Evolutionary conservation across 805 yeast genomes (phyloP).

Genomic region (Ogataea glucozyma): DNA sequence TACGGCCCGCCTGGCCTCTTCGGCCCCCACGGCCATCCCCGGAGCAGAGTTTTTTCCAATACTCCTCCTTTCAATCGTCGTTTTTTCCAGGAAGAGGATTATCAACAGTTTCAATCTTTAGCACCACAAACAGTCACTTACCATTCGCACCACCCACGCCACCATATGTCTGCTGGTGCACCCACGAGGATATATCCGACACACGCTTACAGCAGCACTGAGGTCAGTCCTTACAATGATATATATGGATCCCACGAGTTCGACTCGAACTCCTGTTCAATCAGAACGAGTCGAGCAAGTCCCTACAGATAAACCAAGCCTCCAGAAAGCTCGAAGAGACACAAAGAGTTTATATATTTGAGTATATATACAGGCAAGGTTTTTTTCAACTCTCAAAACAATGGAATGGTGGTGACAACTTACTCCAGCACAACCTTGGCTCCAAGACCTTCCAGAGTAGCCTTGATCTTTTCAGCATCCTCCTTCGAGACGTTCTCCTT

Average conservation of each 20-base stretch:
- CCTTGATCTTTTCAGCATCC: conserved; percentile 95
- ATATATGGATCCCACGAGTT: conserved; percentile 4
- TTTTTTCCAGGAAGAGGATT: neutral
- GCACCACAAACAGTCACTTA: neutral
- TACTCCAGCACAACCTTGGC: conserved; percentile 91
- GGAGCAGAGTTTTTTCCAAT: neutral
- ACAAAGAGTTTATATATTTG: conserved; percentile 6
- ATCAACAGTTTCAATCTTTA: neutral
- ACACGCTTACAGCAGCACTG: conserved; percentile 4
- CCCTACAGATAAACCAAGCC: conserved; percentile 10
- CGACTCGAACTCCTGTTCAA: neutral
- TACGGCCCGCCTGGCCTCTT: neutral
- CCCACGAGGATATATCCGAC: no score
- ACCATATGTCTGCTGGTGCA: neutral
- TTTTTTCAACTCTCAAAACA: conserved; percentile 7
- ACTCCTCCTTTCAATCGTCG: conserved; percentile 6
- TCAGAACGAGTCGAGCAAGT: conserved; percentile 7
- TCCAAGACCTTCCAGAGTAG: conserved; percentile 90
- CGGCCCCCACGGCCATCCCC: neutral
- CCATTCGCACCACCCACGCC: neutral
- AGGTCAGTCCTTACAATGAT: conserved; percentile 11
- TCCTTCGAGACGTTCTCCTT: conserved; percentile 95
- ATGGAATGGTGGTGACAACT: conserved; percentile 11
- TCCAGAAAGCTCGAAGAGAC: conserved; percentile 1
- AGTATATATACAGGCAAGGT: conserved; percentile 18